Evolutionary conservation across 1,284 basidiomycete genomes (phyloP), one percentile per base, ranked within the genome.

Genomic region (Mycena sp.): DNA sequence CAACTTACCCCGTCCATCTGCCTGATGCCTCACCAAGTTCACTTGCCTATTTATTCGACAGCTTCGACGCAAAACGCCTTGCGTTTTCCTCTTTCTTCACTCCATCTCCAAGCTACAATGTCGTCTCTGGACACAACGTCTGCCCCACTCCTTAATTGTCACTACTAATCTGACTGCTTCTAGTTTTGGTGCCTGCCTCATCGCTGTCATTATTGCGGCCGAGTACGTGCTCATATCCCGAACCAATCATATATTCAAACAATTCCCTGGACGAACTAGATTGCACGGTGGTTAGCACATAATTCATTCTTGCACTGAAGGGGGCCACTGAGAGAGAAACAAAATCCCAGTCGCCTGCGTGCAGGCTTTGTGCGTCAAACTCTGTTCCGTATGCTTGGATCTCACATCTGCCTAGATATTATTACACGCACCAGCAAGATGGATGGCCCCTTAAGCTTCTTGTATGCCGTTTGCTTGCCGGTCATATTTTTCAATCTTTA

Each of bases 391-490:
- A 7, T 6, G 21, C 6, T 12, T 6, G 5, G 5, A 7, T 35
- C 41, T 44, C 19, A 44, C 11, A 32, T 26, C 10, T 7, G 26
- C 3, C 6, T 4, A 55, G 56, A 46, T 58, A 51, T 19, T 88
- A 87, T 67, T 88, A 73, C 58, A 76, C 72, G 7, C 85, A 87
- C 70, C 80, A 81, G 58, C 76, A 68, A 16, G 84, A 86, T 66
- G 65, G 68, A 41, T 84, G 81, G 81, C 69, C 75, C 7, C 74
- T 78, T 58, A 83, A 82, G 64, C 53, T 71, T 21, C 68, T 85
- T n/a, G 85, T 84, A 56, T 58, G 75, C 57, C 44, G 16, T 28
- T 68, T 66, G 19, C 23, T n/a, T n/a, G 46, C n/a, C 5, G 26
- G 17, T 11, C 19, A 46, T 14, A 44, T 32, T 26, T 21, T 32